Evolutionary conservation across 139 green algal genomes (phyloP).

Genomic region (Chlorella vulgaris): DNA sequence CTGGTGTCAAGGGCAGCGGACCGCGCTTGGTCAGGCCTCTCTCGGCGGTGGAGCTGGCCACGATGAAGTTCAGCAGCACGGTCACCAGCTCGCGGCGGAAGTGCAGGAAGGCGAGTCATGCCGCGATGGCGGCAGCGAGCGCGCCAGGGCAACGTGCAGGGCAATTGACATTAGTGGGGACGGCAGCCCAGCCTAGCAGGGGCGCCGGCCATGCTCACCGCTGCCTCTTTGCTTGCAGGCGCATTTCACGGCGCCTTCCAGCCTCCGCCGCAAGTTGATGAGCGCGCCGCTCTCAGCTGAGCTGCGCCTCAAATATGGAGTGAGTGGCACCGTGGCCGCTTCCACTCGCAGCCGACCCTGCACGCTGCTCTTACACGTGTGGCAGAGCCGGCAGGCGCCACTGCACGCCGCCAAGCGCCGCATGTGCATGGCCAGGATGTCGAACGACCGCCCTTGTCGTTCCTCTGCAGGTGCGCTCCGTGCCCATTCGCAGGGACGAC

Average conservation of each 20-base stretch:
- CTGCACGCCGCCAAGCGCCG: background rate
- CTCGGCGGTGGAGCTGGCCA: background rate
- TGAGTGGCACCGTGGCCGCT: constrained; percentile 41
- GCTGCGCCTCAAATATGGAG: constrained; percentile 90
- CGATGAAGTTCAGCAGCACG: constrained; percentile 81
- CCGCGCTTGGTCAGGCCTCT: constrained; percentile 11
- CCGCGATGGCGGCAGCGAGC: background rate
- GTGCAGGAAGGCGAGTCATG: constrained; percentile 87
- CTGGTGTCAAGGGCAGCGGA: too few species aligned
- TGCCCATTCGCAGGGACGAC: constrained; percentile 99
- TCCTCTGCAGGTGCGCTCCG: constrained; percentile 78
- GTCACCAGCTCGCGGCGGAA: constrained; percentile 91
- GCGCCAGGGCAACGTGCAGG: background rate
- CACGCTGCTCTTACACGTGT: background rate
- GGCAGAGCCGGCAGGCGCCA: background rate
- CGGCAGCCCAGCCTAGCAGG: background rate
- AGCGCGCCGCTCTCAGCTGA: constrained; percentile 90
- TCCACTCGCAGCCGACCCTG: background rate
- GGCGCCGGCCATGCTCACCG: background rate
- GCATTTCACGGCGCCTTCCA: constrained; percentile 96
- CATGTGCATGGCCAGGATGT: background rate
- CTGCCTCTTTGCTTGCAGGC: constrained; percentile 65
- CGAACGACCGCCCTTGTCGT: too few species aligned
- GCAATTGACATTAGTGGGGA: background rate
- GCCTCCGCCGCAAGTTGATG: constrained; percentile 93